Base-by-base conservation (phyloP, 2,329 filamentous ascomycete species). In the Penicillium sp. region DNA sequence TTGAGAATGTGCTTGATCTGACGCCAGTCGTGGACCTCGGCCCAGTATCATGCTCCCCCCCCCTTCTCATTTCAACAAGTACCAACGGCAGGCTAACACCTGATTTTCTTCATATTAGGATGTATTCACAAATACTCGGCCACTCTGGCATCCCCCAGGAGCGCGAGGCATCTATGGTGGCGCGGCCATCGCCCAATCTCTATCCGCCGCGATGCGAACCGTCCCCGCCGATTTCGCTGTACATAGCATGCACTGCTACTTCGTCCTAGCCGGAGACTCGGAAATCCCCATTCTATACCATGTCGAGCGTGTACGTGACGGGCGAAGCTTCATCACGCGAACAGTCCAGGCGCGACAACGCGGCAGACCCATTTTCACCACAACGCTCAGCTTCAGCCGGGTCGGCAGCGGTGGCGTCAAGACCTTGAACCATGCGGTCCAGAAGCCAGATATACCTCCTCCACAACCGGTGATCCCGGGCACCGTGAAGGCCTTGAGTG, bases 231-330 rank as follows among this genome's bases (percentile, higher is more conserved):
- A 90, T 70, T 97, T 96, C 75, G 84, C 87, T 55, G 86, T 94
- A 46, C 94, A 99, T 80, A 93, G 89, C 70, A 97, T 96, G 89
- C 94, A 99, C 82, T 97, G 94, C 83, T 99, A 97, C 80, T 99
- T 99, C 74, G 87, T 99, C 29, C 86, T 97, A 2, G 92, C 93
- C 4, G 94, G 94, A 24, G 90, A 93, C 68, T 82, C 86, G 11
- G 85, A 89, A 56, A 88, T 94, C 16, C 93, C 94, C 28, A 89
- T 97, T 62, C 82, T 97, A 58, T 97, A 96, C 78, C 91, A 97
- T 71, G 94, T 99, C 43, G 94, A 97, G 78, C 85, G 90, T 48
- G 91, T 99, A 44, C 88, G 94, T 51, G 91, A 96, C 70, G 94
- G 94, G 8, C 87, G 88, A 55, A 92, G 89, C 48, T 99, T 92